Evolutionary conservation across 192 early-diverging fungal species (phyloP).

Genomic region (Chytriomyces confervae): DNA sequence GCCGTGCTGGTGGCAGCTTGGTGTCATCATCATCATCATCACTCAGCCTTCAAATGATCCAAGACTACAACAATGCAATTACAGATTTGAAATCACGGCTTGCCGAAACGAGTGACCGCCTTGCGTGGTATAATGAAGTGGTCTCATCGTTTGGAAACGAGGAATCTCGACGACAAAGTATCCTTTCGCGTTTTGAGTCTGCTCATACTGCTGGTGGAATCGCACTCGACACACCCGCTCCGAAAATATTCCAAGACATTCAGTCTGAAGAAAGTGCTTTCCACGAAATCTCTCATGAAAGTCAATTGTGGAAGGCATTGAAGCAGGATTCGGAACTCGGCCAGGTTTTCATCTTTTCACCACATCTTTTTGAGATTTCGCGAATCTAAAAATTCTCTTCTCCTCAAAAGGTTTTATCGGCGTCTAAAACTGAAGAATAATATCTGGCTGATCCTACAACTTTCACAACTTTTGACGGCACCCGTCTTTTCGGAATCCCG

Average conservation of each 20-base stretch:
- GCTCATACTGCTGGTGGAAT: too few relatives aligned
- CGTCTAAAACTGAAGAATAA: too few relatives aligned
- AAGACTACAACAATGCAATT: constrained; percentile 46
- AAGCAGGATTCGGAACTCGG: constrained; percentile 23
- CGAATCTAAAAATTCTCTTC: too few relatives aligned
- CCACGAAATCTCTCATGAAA: constrained; percentile 41
- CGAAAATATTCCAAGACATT: background rate
- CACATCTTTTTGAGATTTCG: too few relatives aligned
- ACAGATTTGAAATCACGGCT: constrained; percentile 47
- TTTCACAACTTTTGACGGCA: too few relatives aligned
- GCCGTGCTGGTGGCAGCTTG: too few relatives aligned
- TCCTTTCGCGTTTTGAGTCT: background rate
- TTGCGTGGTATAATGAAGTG: constrained; percentile 59
- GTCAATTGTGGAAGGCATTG: constrained; percentile 39
- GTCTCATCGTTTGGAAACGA: constrained; percentile 37
- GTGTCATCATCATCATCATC: too few relatives aligned
- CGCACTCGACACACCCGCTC: background rate
- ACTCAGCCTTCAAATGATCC: constrained; percentile 31
- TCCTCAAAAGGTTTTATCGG: too few relatives aligned
- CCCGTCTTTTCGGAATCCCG: constrained; percentile 25
- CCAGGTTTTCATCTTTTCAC: background rate
- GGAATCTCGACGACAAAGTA: constrained; percentile 16
- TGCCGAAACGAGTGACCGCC: constrained; percentile 50
- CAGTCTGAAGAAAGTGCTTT: background rate
- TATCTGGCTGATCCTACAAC: too few relatives aligned